Evolutionary conservation across 2,329 filamentous ascomycete genomes (phyloP), one percentile per base, ranked within the genome.

Genomic region (Claviceps quebecensis): DNA sequence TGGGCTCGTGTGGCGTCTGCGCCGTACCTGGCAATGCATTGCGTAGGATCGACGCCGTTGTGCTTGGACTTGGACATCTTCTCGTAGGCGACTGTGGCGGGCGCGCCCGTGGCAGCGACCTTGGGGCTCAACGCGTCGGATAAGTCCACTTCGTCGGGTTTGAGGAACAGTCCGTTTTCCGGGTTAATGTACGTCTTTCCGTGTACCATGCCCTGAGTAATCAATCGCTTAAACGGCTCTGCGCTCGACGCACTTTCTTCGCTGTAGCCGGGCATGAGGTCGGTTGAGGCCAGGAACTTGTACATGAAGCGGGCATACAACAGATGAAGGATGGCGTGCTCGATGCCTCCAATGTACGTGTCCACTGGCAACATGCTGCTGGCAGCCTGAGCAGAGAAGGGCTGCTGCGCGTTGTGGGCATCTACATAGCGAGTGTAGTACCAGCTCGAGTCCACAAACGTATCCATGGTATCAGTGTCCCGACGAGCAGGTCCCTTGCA

Each of bases 31-130:
- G 74, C 69, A 52, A 93, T 87, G 56, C 84, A 86, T 0, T 71
- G 72, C 0, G 78, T 81, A 0, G 89, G 89, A 61, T 95, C 87
- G 6, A 95, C 87, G 26, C 89, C 89, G 61, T 95, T 95, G 69
- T 93, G 76, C 66, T 95, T 95, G 60, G 87, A 94, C 69, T 95
- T 95, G 40, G 86, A 93, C 89, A 95, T 95, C 64, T 95, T 95
- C 65, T 95, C 88, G 59, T 78, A 95, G 1, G 79, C 82, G 17
- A 88, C 67, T 29, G 71, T 76, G 1, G 84, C 80, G 0, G 62
- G 60, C 47, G 76, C 67, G 3, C 80, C 78, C 0, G 80, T 85
- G 0, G 75, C 73, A 17, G 72, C 72, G n/a, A 93, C 76, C 50
- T 72, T 71, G 1, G 85, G 85, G 13, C 69, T 68, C 0, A 71